phyloP scores from a whole-genome alignment of 148 eudicot genomes.

The Vaccinium macrocarpon region DNA sequence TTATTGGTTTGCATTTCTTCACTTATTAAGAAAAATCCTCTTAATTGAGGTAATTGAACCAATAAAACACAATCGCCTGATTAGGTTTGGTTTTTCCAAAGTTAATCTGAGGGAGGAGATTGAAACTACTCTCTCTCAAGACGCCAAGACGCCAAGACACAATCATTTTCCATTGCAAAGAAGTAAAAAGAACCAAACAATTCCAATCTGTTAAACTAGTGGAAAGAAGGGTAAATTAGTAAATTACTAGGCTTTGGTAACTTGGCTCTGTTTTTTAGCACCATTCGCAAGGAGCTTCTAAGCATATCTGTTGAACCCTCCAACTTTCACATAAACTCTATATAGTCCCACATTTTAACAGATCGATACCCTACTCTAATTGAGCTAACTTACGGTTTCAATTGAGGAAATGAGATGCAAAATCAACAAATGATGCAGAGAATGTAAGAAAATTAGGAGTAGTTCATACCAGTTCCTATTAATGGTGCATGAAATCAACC shows the following conservation, averaged over 20 bases:
- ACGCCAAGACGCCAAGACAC: too few relatives aligned
- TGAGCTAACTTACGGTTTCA: not conserved
- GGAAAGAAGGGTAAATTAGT: not conserved
- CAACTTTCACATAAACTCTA: not conserved
- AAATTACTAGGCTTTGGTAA: not conserved
- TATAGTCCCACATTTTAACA: not conserved
- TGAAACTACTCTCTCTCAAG: too few relatives aligned
- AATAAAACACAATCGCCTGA: too few relatives aligned
- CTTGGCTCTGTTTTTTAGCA: not conserved
- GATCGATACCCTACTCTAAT: not conserved
- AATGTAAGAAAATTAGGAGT: not conserved
- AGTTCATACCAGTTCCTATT: not conserved
- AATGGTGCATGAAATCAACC: not conserved
- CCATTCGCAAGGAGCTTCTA: not conserved
- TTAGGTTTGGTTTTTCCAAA: too few relatives aligned
- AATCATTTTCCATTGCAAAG: too few relatives aligned
- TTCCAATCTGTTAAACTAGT: not conserved
- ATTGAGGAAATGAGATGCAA: not conserved
- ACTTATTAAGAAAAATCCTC: too few relatives aligned
- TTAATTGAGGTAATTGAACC: too few relatives aligned
- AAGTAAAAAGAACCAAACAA: too few relatives aligned
- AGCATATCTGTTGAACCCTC: not conserved
- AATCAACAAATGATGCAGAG: not conserved
- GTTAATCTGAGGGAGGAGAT: too few relatives aligned
- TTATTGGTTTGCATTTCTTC: too few relatives aligned